phyloP scores from a whole-genome alignment of 2,329 filamentous ascomycete genomes.

The Beauveria sp. region DNA sequence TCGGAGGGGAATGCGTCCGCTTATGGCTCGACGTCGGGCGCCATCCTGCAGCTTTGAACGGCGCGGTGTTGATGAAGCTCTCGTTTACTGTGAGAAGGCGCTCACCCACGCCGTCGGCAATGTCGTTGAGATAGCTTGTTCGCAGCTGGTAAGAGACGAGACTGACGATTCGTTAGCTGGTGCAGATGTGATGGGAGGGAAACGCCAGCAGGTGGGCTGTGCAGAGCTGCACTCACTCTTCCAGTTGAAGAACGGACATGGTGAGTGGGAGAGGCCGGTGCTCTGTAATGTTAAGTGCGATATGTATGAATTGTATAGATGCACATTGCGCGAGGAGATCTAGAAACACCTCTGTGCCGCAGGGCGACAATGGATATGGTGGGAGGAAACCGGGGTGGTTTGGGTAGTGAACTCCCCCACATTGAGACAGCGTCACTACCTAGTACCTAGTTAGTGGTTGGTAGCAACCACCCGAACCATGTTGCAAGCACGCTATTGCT shows the following conservation, averaged over 20 bases:
- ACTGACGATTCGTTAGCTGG: slow-evolving; percentile 32
- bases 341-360: not conserved
- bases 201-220: not conserved
- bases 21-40: slow-evolving; percentile 66
- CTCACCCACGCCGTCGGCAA: slow-evolving; percentile 78
- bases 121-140: slow-evolving; percentile 69
- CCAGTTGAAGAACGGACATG: slow-evolving; percentile 38
- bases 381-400: not conserved
- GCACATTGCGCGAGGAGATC: not conserved
- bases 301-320: not conserved
- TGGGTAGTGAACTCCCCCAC: not conserved
- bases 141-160: slow-evolving; percentile 78
- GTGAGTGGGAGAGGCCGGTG: not conserved
- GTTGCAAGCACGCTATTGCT: too few species aligned
- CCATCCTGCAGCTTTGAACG: slow-evolving; percentile 80
- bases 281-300: not conserved
- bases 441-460: not conserved
- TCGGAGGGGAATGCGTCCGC: slow-evolving; percentile 77
- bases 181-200: not conserved
- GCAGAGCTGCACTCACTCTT: slow-evolving; percentile 27
- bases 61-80: slow-evolving; percentile 67
- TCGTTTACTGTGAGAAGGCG: slow-evolving; percentile 76
- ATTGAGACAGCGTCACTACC: not conserved
- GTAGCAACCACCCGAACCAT: too few species aligned
- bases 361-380: not conserved